Base-by-base conservation (phyloP, 129 eudicot species). In the Flaveria bidentis region DNA sequence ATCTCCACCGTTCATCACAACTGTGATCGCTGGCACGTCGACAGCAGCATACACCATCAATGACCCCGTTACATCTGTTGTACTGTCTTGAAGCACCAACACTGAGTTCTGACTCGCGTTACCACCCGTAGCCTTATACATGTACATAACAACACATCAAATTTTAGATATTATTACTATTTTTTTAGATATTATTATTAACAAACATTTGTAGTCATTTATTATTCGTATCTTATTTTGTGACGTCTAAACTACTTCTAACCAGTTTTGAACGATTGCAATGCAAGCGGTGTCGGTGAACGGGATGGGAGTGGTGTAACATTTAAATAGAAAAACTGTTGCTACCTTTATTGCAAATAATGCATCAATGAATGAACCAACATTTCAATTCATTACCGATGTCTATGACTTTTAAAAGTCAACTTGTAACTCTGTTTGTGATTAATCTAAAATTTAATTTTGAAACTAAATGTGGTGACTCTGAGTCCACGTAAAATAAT, bases 11-110 rank as follows among this genome's bases (percentile, higher is more conserved):
- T 70, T 67, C 89, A 85, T 85, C 56, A 90, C 92, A 15, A 77
- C 76, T 10, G 69, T 75, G 56, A 90, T 88, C 5, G 85, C 78
- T 28, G 81, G 45, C n/a, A 85, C 58, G 36, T 88, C 96, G 14
- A 86, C 85, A 2, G 98, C 87, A 65, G 96, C 85, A 1, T 88
- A 84, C 7, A 88, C 96, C 25, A 93, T 64, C 2, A 90, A 67
- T 1, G 96, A 86, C 58, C 95, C 96, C 0, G 89, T 67, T 5
- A 61, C 50, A 33, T 93, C 96, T 2, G 86, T 76, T 52, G 85
- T 74, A 3, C 96, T 86, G 66, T 93, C 96, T 82, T 90, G 98
- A 73, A 93, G 78, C 49, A 89, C 88, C 80, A 90, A 60, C 79
- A 90, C 80, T 68, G 76, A 69, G 71, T 73, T 86, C 63, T 83